phyloP scores from a whole-genome alignment of 495 filamentous ascomycete genomes.

The Aspergillus funiculosus region DNA sequence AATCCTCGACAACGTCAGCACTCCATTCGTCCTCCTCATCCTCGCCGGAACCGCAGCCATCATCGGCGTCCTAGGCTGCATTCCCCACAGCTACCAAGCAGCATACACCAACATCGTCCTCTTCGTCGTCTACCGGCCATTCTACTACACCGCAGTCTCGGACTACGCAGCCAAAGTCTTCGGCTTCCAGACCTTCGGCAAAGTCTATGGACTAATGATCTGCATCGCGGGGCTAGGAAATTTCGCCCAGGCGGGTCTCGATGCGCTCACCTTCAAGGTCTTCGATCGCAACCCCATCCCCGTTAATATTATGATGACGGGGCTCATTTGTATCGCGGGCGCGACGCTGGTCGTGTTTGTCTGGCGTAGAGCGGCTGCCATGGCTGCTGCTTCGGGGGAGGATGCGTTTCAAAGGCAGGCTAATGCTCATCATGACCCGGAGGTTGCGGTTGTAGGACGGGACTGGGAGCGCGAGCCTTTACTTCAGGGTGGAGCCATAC shows the following conservation, averaged over 20 bases:
- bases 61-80: conserved; percentile 75
- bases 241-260: conserved; percentile 77
- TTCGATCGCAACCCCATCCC: conserved; percentile 71
- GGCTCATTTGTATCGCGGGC: conserved; percentile 55
- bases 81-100: conserved; percentile 58
- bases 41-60: conserved; percentile 67
- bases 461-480: conserved; percentile 19
- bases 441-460: conserved; percentile 1
- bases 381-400: conserved; percentile 1
- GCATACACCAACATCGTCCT: conserved; percentile 74
- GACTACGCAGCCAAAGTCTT: conserved; percentile 96
- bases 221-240: conserved; percentile 83
- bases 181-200: conserved; percentile 90
- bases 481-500: conserved; percentile 2
- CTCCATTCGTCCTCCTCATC: conserved; percentile 63
- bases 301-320: conserved; percentile 66
- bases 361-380: conserved; percentile 24
- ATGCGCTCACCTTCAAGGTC: conserved; percentile 66
- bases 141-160: conserved; percentile 50
- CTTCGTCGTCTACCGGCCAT: conserved; percentile 58
- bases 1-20: conserved; percentile 72
- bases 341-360: conserved; percentile 57
- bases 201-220: conserved; percentile 92
- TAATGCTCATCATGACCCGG: background rate
- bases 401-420: background rate